Base-by-base conservation (phyloP, 345 rosid species). In the Rhodomyrtus tomentosa region DNA sequence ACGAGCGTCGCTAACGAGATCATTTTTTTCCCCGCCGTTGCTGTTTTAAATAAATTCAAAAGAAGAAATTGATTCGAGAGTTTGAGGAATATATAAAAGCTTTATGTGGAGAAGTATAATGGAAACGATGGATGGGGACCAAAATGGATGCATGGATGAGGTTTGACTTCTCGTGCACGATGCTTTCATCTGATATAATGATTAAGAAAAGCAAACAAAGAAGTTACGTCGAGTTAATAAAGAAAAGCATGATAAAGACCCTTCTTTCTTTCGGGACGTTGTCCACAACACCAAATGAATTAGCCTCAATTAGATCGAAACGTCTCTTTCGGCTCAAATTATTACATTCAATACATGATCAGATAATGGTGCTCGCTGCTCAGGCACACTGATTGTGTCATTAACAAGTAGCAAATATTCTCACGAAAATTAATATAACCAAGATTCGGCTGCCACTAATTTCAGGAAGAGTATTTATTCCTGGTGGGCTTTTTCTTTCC, bases 81-180 rank as follows among this genome's bases (percentile, higher is more conserved):
- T 68, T 36, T 68, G 45, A 36, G 13, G 79, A 18, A 20, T 68
- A 18, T 20, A 1, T 9, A 22, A 55, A 55, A 22, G n/a, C 3
- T 18, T 36, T 68, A 13, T 9, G 79, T 4, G 25, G 45, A 18
- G 45, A 68, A 68, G 45, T 8, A 18, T 21, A 5, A 22, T 6
- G 45, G 79, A 68, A 68, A 68, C 14, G 49, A 51, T 82, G 68
- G 25, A 45, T 82, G 45, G 83, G 68, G 68, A 82, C 68, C 27
- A 38, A 29, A 29, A 18, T 32, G 29, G 49, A 22, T 55, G 68
- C 89, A 88, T 88, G 90, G 89, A 89, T 87, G 86, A 86, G 89
- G 87, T 91, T 90, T 91, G 93, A 90, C 93, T 89, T 90, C 55
- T 20, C 50, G 84, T 82, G 86, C 50, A 36, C 82, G 86, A 86